Base-by-base conservation (phyloP, 1,139 yeast species). In the Zygosaccharomyces pseudobailii region DNA sequence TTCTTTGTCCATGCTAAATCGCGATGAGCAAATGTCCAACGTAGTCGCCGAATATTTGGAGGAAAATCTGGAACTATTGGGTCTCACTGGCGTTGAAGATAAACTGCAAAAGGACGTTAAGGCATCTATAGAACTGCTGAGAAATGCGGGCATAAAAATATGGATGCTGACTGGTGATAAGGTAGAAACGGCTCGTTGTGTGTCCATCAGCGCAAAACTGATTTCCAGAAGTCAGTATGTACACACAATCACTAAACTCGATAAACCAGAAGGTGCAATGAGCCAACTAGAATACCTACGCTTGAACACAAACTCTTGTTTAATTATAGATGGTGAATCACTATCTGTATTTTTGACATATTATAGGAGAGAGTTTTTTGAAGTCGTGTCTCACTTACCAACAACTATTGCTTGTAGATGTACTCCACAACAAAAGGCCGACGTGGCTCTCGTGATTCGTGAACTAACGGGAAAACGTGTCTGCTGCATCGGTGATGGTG, bases 91-190 rank as follows among this genome's bases (percentile, higher is more conserved):
- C 49, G 99, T 94, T 31, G 99, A 94, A 65, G 99, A 94, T 66
- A 87, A 88, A 61, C 74, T 94, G 42, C 99, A 94, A 65, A 78
- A 78, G 46, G 90, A 90, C 63, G 96, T 94, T 48, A 92, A 90
- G 65, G 79, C 95, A 0, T 87, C 97, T 0, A 83, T 94, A 51
- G 99, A 94, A 69, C 73, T 92, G 33, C 74, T 94, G 55, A 76
- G 98, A 57, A 92, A 94, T 69, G 99, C 98, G 0, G 98, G 98
- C 2, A 82, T 94, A 49, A 88, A 88, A 61, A 92, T 94, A 45
- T 94, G 99, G 99, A 94, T 94, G 98, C 73, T 94, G 43, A 94
- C 99, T 0, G 99, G 99, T 55, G 99, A 94, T 65, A 94, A 94
- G 66, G 97, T 92, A 6, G 99, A 94, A 68, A 94, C 99, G 0